A percentile compares a stretch with the other conserved stretches of the same genome.
phyloP scores from a whole-genome alignment of 2,329 filamentous ascomycete genomes.

The Colletotrichum liaoningense region DNA sequence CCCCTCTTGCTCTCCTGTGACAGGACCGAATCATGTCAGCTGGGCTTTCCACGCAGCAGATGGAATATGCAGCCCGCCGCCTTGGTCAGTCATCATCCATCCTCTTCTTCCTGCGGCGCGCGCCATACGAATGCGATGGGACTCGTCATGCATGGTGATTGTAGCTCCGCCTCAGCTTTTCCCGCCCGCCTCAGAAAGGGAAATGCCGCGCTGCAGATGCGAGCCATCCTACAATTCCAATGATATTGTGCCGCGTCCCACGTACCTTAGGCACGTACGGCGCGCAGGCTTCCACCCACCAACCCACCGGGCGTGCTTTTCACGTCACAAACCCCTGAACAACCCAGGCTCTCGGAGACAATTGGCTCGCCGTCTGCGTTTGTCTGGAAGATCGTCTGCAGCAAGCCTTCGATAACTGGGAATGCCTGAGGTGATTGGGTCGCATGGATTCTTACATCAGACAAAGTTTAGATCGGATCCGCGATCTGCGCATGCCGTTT shows the following conservation, averaged over 20 bases:
- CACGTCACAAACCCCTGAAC: not conserved
- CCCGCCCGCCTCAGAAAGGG: not conserved
- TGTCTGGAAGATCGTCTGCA: not conserved
- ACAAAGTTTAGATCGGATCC: not conserved
- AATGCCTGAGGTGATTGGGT: not conserved
- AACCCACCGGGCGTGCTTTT: not conserved
- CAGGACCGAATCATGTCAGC: constrained; percentile 14
- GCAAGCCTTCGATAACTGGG: constrained; percentile 11
- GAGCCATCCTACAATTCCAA: not conserved
- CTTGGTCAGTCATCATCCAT: constrained; percentile 27
- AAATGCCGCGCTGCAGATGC: not conserved
- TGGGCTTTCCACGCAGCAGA: not conserved
- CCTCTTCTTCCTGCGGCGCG: constrained; percentile 3
- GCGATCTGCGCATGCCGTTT: not conserved
- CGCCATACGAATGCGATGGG: constrained; percentile 15
- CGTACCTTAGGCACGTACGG: too few species aligned
- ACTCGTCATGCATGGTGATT: not conserved
- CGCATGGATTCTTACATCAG: not conserved
- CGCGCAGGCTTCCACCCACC: constrained; percentile 3
- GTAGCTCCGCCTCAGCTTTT: constrained; percentile 21
- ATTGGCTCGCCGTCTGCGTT: not conserved
- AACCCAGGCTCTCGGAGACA: not conserved
- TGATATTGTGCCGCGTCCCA: not conserved
- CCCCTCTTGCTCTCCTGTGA: constrained; percentile 12
- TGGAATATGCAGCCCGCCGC: constrained; percentile 6